phyloP scores from a whole-genome alignment of 345 rosid species.

The Citrus reticulata region DNA sequence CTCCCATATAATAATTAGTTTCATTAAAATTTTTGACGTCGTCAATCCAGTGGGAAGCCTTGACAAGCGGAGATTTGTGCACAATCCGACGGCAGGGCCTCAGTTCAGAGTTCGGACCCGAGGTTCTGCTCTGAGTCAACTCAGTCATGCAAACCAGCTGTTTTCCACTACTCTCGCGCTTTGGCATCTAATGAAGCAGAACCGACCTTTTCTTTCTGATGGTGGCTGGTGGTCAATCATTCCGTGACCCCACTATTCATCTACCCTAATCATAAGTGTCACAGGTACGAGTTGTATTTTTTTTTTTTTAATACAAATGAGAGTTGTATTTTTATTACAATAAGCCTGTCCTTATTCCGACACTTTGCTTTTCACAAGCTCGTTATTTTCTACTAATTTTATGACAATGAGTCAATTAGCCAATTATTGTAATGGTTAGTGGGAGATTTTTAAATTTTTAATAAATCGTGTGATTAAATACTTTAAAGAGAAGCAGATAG shows the following conservation, averaged over 20 bases:
- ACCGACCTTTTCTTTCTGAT: background rate
- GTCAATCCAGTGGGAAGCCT: too few species aligned
- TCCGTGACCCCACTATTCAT: background rate
- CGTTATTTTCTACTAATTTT: background rate
- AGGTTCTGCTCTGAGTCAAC: background rate
- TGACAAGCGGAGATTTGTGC: too few species aligned
- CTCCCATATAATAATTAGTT: too few species aligned
- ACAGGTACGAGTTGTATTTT: background rate
- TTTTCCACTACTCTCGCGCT: background rate
- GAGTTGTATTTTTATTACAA: background rate
- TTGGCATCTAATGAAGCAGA: background rate
- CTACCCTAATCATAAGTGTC: background rate
- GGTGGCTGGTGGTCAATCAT: background rate
- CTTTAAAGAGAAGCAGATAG: background rate
- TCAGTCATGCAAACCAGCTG: slow-evolving; percentile 13
- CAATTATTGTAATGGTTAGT: background rate
- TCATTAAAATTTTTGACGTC: too few species aligned
- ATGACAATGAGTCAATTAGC: background rate
- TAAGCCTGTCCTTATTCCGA: background rate
- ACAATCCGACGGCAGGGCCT: too few species aligned
- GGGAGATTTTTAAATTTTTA: background rate
- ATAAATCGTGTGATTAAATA: background rate
- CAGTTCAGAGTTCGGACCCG: too few species aligned
- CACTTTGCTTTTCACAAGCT: background rate
- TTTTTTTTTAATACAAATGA: background rate